Conservation (phyloP, 164 flowering plant species). For the Piper longum region DNA sequence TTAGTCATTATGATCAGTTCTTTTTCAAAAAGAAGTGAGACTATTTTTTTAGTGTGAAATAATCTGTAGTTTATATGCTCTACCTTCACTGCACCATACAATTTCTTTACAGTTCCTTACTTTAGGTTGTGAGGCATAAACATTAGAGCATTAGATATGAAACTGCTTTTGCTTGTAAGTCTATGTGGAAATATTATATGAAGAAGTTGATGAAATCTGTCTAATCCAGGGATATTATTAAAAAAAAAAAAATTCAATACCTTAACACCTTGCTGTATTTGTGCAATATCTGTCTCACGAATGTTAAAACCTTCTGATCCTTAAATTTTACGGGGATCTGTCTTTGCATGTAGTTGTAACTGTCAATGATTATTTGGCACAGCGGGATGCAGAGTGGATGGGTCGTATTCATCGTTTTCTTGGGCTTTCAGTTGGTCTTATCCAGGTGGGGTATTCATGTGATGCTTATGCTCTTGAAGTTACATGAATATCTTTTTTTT, state of each 20-base stretch:
- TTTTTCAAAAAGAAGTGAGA: too few species aligned
- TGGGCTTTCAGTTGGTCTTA: constrained; percentile 96
- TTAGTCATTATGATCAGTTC: too few species aligned
- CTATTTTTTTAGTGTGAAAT: too few species aligned
- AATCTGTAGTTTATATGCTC: too few species aligned
- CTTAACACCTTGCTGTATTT: too few species aligned
- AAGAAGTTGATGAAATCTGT: background rate
- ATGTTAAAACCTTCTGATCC: background rate
- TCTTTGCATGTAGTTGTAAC: constrained; percentile 59
- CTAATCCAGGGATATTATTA: background rate
- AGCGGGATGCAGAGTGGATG: constrained; percentile 99
- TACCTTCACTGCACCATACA: too few species aligned
- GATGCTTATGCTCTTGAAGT: background rate
- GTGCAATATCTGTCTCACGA: background rate
- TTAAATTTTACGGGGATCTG: background rate
- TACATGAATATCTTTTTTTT: background rate
- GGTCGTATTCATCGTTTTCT: constrained; percentile 93
- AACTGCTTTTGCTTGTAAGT: background rate
- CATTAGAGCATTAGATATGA: too few species aligned
- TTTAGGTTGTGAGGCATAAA: background rate
- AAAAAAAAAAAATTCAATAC: too few species aligned
- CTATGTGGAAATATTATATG: background rate
- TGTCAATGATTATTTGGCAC: constrained; percentile 97
- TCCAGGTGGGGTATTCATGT: constrained; percentile 44
- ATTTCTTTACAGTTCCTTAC: too few species aligned